These are phyloP conservation scores for Erysiphe pulchra DNA, from an alignment of 2,329 filamentous ascomycete species.

Conservation along the genomic window DNA sequence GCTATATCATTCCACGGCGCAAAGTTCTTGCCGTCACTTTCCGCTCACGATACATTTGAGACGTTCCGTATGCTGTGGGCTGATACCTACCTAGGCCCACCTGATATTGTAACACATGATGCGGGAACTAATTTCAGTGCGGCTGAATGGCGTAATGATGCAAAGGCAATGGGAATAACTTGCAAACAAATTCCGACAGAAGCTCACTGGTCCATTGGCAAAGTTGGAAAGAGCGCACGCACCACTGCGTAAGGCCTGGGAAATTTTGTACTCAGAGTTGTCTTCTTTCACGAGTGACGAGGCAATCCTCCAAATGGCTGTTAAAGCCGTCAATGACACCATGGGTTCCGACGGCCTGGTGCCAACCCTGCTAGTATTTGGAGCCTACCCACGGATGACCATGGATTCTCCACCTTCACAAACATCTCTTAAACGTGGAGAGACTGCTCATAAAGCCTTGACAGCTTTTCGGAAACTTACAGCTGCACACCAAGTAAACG, in stretches of 20 bases:
- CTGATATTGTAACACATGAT: background rate
- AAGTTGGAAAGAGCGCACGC: background rate
- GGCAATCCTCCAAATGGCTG: background rate
- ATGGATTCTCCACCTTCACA: background rate
- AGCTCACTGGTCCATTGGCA: background rate
- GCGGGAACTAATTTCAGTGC: background rate
- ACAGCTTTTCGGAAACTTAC: background rate
- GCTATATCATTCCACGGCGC: background rate
- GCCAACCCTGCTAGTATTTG: background rate
- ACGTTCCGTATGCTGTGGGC: background rate
- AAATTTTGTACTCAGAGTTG: background rate
- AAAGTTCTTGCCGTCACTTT: background rate
- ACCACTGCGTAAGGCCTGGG: background rate
- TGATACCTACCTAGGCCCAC: background rate
- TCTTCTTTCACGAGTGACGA: background rate
- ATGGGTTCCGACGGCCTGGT: background rate
- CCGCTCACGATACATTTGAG: background rate
- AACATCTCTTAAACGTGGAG: background rate
- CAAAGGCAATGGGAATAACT: slow-evolving; percentile 1
- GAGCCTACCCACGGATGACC: background rate
- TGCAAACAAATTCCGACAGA: background rate
- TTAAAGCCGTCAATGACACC: slow-evolving; percentile 1
- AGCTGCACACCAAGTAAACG: background rate
- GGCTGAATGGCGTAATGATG: background rate
- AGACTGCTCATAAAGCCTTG: background rate